Percentiles rank a stretch among this genome's conserved stretches.
Evolutionary conservation across 108 stramenopile species (phyloP).

Genomic region (Cyclotella choctawhatcheeana): DNA sequence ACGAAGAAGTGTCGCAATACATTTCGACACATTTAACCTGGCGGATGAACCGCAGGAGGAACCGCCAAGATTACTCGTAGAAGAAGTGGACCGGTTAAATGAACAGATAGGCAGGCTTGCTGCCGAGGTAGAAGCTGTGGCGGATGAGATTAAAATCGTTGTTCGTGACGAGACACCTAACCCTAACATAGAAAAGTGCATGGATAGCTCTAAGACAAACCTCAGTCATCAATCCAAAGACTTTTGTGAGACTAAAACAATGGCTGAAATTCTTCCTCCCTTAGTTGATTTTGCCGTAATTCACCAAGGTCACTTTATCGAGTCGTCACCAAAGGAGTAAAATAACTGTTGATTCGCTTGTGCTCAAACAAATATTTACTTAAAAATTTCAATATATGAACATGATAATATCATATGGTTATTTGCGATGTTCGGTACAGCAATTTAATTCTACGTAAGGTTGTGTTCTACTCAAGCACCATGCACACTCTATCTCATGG

Average conservation of each 20-base stretch:
- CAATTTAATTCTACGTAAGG: too few relatives aligned
- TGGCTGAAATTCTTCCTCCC: slow-evolving; percentile 38
- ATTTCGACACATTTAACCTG: slow-evolving; percentile 92
- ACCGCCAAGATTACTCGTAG: slow-evolving; percentile 57
- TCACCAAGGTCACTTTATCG: slow-evolving; percentile 44
- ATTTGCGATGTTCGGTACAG: too few relatives aligned
- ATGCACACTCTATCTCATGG: slow-evolving; percentile 46
- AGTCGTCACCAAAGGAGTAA: slow-evolving; percentile 41
- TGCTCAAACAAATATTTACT: too few relatives aligned
- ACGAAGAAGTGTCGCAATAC: slow-evolving; percentile 80
- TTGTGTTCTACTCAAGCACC: too few relatives aligned
- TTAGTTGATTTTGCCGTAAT: slow-evolving; percentile 53
- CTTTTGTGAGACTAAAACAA: too few relatives aligned
- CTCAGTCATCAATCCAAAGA: too few relatives aligned
- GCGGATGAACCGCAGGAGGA: slow-evolving; percentile 78
- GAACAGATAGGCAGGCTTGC: slow-evolving; percentile 39
- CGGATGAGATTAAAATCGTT: slow-evolving; percentile 23
- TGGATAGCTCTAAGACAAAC: too few relatives aligned
- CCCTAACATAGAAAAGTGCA: not conserved
- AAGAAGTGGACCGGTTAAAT: slow-evolving; percentile 40
- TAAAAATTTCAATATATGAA: too few relatives aligned
- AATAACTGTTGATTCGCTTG: too few relatives aligned
- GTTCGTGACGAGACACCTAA: not conserved
- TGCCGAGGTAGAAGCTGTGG: slow-evolving; percentile 38
- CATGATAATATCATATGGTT: too few relatives aligned